phyloP scores from a whole-genome alignment of 768 basidiomycete species.

The Wakefieldia striispora region DNA sequence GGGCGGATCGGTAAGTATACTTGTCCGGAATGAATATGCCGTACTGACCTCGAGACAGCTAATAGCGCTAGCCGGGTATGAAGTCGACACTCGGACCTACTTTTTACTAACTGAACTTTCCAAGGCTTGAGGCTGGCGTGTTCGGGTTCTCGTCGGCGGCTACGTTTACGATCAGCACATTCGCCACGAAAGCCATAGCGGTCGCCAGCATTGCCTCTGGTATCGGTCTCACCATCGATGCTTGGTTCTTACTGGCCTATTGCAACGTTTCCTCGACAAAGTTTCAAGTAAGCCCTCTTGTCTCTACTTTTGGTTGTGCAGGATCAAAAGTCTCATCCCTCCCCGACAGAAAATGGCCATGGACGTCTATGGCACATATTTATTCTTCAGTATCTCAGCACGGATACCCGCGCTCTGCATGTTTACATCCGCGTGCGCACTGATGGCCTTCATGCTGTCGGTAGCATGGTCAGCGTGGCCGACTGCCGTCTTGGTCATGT shows the following conservation, averaged over 20 bases:
- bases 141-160: slow-evolving; percentile 59
- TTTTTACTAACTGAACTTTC: background rate
- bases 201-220: slow-evolving; percentile 59
- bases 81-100: background rate
- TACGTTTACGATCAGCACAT: slow-evolving; percentile 46
- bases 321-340: background rate
- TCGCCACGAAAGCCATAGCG: slow-evolving; percentile 53
- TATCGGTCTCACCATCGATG: slow-evolving; percentile 59
- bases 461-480: slow-evolving; percentile 69
- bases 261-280: slow-evolving; percentile 48
- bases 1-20: slow-evolving; percentile 52
- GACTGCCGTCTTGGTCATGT: slow-evolving; percentile 55
- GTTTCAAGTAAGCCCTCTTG: slow-evolving; percentile 47
- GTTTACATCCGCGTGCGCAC: slow-evolving; percentile 51
- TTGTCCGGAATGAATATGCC: background rate
- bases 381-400: slow-evolving; percentile 69
- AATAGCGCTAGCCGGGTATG: slow-evolving; percentile 58
- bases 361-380: slow-evolving; percentile 58
- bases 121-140: slow-evolving; percentile 50
- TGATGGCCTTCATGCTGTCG: slow-evolving; percentile 58
- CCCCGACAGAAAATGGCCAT: slow-evolving; percentile 30
- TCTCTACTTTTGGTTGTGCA: background rate
- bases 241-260: slow-evolving; percentile 68
- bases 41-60: slow-evolving; percentile 37
- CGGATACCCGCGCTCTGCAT: slow-evolving; percentile 63